These are phyloP conservation scores for Pseudonectria foliicola DNA, from an alignment of 2,329 filamentous ascomycete species.

Conservation along the genomic window DNA sequence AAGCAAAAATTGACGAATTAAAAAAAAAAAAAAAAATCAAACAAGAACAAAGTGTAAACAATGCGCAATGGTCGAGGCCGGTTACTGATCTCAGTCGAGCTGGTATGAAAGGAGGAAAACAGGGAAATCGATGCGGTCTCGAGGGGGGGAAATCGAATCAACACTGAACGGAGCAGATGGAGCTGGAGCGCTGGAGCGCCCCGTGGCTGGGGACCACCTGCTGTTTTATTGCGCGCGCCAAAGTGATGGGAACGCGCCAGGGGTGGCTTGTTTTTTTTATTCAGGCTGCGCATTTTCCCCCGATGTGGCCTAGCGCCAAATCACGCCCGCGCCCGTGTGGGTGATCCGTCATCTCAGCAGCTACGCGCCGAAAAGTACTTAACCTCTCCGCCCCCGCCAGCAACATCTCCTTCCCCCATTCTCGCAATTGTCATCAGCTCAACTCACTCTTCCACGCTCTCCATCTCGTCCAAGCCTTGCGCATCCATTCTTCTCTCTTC, in stretches of 20 bases:
- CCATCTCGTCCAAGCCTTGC: slow-evolving; percentile 17
- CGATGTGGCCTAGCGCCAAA: slow-evolving; percentile 24
- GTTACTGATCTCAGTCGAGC: background rate
- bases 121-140: too few relatives aligned
- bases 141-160: too few relatives aligned
- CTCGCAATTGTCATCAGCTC: slow-evolving; percentile 31
- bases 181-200: background rate
- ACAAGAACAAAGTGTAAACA: slow-evolving; percentile 9
- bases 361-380: slow-evolving; percentile 49
- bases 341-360: slow-evolving; percentile 45
- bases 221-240: slow-evolving; percentile 18
- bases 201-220: slow-evolving; percentile 6
- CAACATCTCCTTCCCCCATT: slow-evolving; percentile 28
- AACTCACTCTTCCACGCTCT: slow-evolving; percentile 21
- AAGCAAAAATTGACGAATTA: slow-evolving; percentile 2
- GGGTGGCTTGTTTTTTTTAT: slow-evolving; percentile 22
- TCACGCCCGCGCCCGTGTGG: slow-evolving; percentile 20
- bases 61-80: slow-evolving; percentile 2
- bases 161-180: slow-evolving; percentile 20
- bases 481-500: slow-evolving; percentile 6
- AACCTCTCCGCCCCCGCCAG: slow-evolving; percentile 41
- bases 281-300: slow-evolving; percentile 24
- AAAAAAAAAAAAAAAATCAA: background rate
- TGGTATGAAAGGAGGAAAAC: too few relatives aligned
- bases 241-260: slow-evolving; percentile 13